phyloP scores from a whole-genome alignment of 768 basidiomycete genomes.

The Boletus sp. region DNA sequence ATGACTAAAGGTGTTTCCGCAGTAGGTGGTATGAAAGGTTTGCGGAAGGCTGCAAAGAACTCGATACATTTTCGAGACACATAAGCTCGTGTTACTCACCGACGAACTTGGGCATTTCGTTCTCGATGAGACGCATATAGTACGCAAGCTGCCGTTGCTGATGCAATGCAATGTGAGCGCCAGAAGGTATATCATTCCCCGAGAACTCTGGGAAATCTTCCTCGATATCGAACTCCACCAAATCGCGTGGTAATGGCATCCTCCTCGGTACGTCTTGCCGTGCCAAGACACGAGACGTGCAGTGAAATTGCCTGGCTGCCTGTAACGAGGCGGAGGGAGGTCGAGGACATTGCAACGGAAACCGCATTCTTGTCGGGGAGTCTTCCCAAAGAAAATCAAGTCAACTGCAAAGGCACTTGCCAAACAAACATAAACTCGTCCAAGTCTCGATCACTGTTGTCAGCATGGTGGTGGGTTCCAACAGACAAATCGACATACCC shows the following conservation, averaged over 20 bases:
- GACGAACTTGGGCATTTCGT: slow-evolving; percentile 84
- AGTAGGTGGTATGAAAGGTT: slow-evolving; percentile 71
- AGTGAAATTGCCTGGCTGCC: slow-evolving; percentile 22
- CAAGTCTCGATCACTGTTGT: not conserved
- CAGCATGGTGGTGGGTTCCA: slow-evolving; percentile 51
- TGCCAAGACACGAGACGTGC: slow-evolving; percentile 17
- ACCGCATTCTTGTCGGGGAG: slow-evolving; percentile 17
- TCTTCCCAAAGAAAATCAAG: not conserved
- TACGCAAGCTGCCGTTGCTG: slow-evolving; percentile 72
- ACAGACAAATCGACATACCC: not conserved
- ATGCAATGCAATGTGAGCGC: slow-evolving; percentile 68
- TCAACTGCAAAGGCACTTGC: not conserved
- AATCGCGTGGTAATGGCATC: slow-evolving; percentile 39
- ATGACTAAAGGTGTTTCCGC: slow-evolving; percentile 58
- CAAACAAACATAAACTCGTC: slow-evolving; percentile 28
- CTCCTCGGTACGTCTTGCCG: slow-evolving; percentile 19
- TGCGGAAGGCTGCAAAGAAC: slow-evolving; percentile 62
- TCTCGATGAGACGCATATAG: slow-evolving; percentile 82
- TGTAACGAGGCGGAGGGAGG: slow-evolving; percentile 5
- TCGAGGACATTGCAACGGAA: slow-evolving; percentile 17
- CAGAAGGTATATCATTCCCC: slow-evolving; percentile 60
- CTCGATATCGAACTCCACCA: slow-evolving; percentile 35
- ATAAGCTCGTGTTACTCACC: slow-evolving; percentile 45
- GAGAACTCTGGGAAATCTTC: slow-evolving; percentile 31
- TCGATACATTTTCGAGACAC: slow-evolving; percentile 5